phyloP scores from a whole-genome alignment of 2,329 filamentous ascomycete genomes.

The Phaeophleospora eucalypticola region DNA sequence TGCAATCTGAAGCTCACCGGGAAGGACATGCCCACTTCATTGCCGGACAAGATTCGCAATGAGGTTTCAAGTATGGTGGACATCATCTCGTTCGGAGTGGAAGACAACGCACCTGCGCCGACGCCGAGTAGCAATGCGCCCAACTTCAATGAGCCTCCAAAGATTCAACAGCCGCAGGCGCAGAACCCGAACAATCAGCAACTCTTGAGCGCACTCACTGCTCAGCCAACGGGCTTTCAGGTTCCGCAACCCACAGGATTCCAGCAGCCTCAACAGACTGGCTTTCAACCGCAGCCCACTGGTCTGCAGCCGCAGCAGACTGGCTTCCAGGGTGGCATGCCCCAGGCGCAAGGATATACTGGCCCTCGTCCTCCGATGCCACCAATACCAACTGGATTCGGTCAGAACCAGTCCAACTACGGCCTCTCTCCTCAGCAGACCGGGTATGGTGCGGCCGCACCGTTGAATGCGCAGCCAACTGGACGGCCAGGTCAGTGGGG shows the following conservation, averaged over 20 bases:
- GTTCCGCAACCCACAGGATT: slow-evolving; percentile 55
- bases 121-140: slow-evolving; percentile 63
- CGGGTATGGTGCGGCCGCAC: slow-evolving; percentile 59
- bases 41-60: slow-evolving; percentile 87
- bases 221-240: slow-evolving; percentile 53
- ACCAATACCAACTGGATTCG: slow-evolving; percentile 74
- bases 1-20: slow-evolving; percentile 91
- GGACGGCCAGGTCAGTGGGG: slow-evolving; percentile 94
- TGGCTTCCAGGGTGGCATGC: slow-evolving; percentile 55
- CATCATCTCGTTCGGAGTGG: slow-evolving; percentile 92
- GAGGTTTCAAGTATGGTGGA: slow-evolving; percentile 99
- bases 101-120: slow-evolving; percentile 58
- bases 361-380: slow-evolving; percentile 77
- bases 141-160: slow-evolving; percentile 59
- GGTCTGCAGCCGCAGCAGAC: slow-evolving; percentile 58
- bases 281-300: slow-evolving; percentile 47
- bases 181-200: slow-evolving; percentile 66
- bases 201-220: slow-evolving; percentile 54
- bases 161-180: slow-evolving; percentile 50
- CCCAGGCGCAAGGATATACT: slow-evolving; percentile 73
- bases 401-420: slow-evolving; percentile 46
- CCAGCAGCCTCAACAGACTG: slow-evolving; percentile 23
- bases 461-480: slow-evolving; percentile 87
- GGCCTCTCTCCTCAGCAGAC: slow-evolving; percentile 57
- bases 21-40: slow-evolving; percentile 66